Conservation (phyloP, 495 filamentous ascomycete species). For the Cercophora scortea region DNA sequence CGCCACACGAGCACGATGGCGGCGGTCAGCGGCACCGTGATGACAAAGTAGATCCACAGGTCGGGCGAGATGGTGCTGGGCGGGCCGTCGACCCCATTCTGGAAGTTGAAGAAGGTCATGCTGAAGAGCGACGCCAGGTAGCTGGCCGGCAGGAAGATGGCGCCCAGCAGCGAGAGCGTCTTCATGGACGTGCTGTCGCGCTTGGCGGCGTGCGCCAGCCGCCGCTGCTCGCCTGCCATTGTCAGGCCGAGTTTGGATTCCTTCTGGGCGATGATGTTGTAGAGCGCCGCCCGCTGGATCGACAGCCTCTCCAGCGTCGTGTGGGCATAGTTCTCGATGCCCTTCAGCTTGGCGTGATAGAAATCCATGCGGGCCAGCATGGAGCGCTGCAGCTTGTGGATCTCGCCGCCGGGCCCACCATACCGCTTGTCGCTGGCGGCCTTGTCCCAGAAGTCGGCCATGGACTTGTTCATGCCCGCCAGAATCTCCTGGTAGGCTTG, state of each 20-base stretch:
- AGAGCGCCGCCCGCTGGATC: constrained; percentile 47
- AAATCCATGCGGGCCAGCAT: constrained; percentile 45
- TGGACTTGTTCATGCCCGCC: constrained; percentile 30
- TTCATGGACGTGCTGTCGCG: constrained; percentile 50
- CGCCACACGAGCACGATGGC: constrained; percentile 39
- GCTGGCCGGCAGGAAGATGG: constrained; percentile 48
- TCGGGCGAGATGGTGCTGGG: constrained; percentile 24
- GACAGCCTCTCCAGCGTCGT: constrained; percentile 44
- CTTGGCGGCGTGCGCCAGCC: constrained; percentile 48
- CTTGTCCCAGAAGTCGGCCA: constrained; percentile 31
- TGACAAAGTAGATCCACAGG: constrained; percentile 49
- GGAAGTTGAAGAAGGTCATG: constrained; percentile 52
- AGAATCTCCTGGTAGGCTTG: constrained; percentile 49
- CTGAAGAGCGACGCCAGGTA: constrained; percentile 46
- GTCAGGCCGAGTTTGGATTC: constrained; percentile 48
- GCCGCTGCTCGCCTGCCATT: constrained; percentile 49
- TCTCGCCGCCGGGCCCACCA: constrained; percentile 12
- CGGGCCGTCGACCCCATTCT: constrained; percentile 7
- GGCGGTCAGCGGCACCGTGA: constrained; percentile 43
- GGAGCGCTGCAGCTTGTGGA: constrained; percentile 33
- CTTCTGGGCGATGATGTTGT: constrained; percentile 52
- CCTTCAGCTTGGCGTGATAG: constrained; percentile 45
- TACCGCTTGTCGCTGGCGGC: constrained; percentile 9
- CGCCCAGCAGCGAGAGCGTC: constrained; percentile 46
- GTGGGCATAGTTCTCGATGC: constrained; percentile 48